A percentile compares a stretch with the other conserved stretches of the same genome.
Conservation (phyloP, 345 rosid genomes). For the Hevea brasiliensis region DNA sequence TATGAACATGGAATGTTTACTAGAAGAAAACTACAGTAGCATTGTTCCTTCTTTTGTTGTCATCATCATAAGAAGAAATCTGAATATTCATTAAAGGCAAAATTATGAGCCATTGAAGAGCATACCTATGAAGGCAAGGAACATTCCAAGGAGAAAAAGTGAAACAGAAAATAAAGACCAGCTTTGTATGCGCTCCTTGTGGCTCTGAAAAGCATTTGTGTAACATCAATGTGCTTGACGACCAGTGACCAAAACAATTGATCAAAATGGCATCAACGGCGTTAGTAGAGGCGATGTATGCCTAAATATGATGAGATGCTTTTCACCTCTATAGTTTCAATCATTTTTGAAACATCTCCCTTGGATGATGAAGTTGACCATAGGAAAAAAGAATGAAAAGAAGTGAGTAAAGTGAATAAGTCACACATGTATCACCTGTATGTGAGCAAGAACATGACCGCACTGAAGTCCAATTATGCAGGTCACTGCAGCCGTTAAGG, state of each 20-base stretch:
- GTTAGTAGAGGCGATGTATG: background rate
- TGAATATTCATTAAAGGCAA: background rate
- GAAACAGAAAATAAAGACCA: conserved; percentile 37
- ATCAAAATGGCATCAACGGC: no score
- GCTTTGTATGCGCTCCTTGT: conserved; percentile 32
- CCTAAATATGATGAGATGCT: background rate
- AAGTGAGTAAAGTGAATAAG: background rate
- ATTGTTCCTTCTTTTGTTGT: no score
- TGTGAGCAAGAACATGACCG: conserved; percentile 45
- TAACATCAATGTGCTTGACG: background rate
- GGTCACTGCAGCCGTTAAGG: conserved; percentile 42
- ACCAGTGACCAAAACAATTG: background rate
- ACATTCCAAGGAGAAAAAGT: conserved; percentile 29
- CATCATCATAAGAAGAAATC: background rate
- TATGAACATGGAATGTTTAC: background rate
- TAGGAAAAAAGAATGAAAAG: background rate
- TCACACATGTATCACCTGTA: conserved; percentile 24
- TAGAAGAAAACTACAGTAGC: background rate
- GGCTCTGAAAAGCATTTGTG: conserved; percentile 34
- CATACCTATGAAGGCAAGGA: conserved; percentile 41
- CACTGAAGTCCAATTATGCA: conserved; percentile 52
- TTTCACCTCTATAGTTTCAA: background rate
- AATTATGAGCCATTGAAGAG: background rate
- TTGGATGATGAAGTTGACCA: background rate
- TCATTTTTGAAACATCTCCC: background rate